Percentiles rank a stretch among this genome's conserved stretches.
These are phyloP conservation scores for Bassia scoparia DNA, from an alignment of 148 eudicot species.

Conservation along the genomic window DNA sequence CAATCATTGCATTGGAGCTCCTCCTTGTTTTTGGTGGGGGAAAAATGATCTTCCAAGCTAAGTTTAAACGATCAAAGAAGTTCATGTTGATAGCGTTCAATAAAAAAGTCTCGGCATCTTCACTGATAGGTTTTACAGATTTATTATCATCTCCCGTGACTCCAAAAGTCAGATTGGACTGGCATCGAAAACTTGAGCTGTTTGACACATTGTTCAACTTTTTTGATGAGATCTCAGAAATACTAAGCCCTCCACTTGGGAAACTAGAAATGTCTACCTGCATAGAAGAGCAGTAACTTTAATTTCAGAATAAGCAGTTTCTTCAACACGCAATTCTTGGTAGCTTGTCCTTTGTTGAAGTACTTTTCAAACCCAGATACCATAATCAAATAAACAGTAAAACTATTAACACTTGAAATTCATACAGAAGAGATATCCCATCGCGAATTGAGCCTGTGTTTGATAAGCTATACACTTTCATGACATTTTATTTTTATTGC, in stretches of 20 bases:
- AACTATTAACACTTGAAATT: neutral
- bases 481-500: no score
- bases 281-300: conserved; percentile 6
- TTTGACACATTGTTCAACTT: conserved; percentile 31
- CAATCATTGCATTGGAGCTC: conserved; percentile 75
- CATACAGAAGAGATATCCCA: neutral
- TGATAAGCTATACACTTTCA: neutral
- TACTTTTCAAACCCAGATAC: neutral
- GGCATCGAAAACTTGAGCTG: conserved; percentile 45
- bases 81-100: conserved; percentile 69
- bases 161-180: conserved; percentile 51
- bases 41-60: conserved; percentile 93
- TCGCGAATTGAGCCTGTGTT: neutral
- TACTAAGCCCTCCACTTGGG: conserved; percentile 35
- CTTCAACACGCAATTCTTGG: neutral
- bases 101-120: conserved; percentile 71
- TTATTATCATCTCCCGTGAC: conserved; percentile 44
- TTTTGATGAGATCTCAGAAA: conserved; percentile 36
- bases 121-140: conserved; percentile 48
- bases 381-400: neutral
- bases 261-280: conserved; percentile 67
- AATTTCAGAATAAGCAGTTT: neutral
- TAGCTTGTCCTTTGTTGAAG: neutral
- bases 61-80: conserved; percentile 77
- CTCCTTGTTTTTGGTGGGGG: conserved; percentile 51